Evolutionary conservation across 129 eudicot species (phyloP), one percentile per base, ranked within the genome.

Genomic region (Pseudognaphalium luteoalbum): DNA sequence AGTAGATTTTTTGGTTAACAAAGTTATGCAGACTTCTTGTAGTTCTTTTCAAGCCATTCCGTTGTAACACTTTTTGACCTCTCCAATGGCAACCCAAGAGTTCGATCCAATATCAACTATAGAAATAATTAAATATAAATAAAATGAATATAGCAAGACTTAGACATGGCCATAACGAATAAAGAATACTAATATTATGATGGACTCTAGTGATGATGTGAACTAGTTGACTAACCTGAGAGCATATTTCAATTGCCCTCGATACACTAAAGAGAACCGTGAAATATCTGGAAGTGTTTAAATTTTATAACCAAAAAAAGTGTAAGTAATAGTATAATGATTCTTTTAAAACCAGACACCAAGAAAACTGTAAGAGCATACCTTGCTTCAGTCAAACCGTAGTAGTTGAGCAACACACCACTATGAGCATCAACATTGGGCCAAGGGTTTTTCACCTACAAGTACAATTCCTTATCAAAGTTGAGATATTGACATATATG

Each of bases 351-450:
- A 33, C 30, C 17, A 60, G 44, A 7, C 14, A 70, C 11, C n/a
- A 72, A 37, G 4, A 32, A 30, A 39, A 32, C 12, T 16, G n/a
- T 3, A 73, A 25, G 1, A 16, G 22, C 54, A 56, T 81, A 95
- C 99, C 99, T 95, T 60, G 99, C 99, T 89, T 95, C 99, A 1
- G 99, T 95, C 66, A 95, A 84, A 69, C 99, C 99, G 66, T 91
- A 95, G 83, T 95, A 70, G 84, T 95, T 88, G 74, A 95, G 90
- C 92, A 95, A 76, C 70, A 95, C 99, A 20, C 99, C 99, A 20
- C 99, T 95, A 82, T 95, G 99, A 77, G 99, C 99, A 85, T 95
- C 99, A 42, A 95, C 99, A 77, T 95, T 95, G 6, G 99, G 99
- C 99, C 99, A 95, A 1, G 99, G 99, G 85, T 95, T 95, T 80